Evolutionary conservation across 371 early-diverging fungal species (phyloP).

Genomic region (Hamiltosporidium tvaerminnensis): DNA sequence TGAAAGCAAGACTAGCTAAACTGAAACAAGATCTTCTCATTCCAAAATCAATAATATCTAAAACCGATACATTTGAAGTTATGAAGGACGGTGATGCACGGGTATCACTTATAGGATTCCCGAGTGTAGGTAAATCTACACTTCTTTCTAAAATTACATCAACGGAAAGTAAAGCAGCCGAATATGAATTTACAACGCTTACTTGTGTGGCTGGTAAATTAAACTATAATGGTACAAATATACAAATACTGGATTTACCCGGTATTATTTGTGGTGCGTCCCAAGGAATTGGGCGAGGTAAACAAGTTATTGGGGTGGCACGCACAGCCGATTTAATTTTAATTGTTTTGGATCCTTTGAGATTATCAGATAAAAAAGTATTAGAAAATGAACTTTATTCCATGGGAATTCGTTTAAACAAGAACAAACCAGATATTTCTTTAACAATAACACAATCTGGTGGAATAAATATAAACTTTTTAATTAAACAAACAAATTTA

Average conservation of each 20-base stretch:
- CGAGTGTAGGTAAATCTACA: conserved; percentile 90
- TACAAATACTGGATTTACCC: conserved; percentile 72
- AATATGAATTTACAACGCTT: conserved; percentile 94
- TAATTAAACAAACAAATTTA: too few relatives aligned
- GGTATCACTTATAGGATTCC: conserved; percentile 83
- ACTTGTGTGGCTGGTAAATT: conserved; percentile 57
- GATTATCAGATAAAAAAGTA: conserved; percentile 66
- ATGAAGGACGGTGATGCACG: conserved; percentile 91
- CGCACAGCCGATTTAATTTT: conserved; percentile 85
- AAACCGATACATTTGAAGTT: conserved; percentile 60
- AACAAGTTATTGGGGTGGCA: conserved; percentile 77
- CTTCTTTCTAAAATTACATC: conserved; percentile 78
- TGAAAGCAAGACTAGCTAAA: conserved; percentile 81
- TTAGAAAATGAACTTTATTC: conserved; percentile 90
- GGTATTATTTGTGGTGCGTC: conserved; percentile 98
- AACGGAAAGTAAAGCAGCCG: conserved; percentile 72
- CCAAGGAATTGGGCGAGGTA: conserved; percentile 94
- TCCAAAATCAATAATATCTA: conserved; percentile 52
- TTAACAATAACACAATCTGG: conserved; percentile 89
- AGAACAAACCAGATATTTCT: conserved; percentile 63
- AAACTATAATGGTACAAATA: conserved; percentile 82
- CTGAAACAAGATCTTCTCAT: conserved; percentile 78
- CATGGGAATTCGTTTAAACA: conserved; percentile 88
- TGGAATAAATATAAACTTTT: conserved; percentile 75
- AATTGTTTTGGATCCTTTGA: conserved; percentile 95